Conservation (phyloP, 2,329 filamentous ascomycete species). For the Arthrobotrys pseudoclavata region DNA sequence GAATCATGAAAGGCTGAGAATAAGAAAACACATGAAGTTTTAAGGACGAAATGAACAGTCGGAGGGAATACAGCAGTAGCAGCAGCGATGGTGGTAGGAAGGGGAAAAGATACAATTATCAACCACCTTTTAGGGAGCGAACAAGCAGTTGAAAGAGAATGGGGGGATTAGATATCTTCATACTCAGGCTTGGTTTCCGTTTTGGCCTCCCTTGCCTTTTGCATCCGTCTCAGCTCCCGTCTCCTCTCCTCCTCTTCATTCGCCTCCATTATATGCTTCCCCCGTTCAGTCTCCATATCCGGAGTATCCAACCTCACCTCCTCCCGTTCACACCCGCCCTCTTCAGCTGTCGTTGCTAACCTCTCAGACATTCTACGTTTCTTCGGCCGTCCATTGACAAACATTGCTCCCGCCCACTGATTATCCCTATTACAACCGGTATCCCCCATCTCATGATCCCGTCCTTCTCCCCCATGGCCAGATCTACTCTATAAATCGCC, state of each 20-base stretch:
- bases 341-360: neutral
- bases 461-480: neutral
- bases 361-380: conserved; percentile 5
- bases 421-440: neutral
- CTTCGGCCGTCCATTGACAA: conserved; percentile 3
- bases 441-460: neutral
- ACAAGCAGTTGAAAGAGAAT: neutral
- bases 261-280: neutral
- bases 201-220: neutral
- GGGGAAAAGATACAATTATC: neutral
- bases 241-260: conserved; percentile 1
- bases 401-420: neutral
- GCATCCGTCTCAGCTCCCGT: neutral
- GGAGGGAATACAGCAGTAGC: neutral
- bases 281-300: conserved; percentile 9
- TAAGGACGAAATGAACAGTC: neutral
- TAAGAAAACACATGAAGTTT: neutral
- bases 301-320: conserved; percentile 30
- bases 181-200: neutral
- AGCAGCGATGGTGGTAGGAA: neutral
- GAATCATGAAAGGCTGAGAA: neutral
- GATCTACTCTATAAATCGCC: conserved; percentile 57
- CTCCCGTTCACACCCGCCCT: conserved; percentile 29
- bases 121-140: neutral
- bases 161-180: neutral